A percentile compares a stretch with the other conserved stretches of the same genome.
phyloP scores from a whole-genome alignment of 768 basidiomycete genomes.

The Collybiopsis confluens region DNA sequence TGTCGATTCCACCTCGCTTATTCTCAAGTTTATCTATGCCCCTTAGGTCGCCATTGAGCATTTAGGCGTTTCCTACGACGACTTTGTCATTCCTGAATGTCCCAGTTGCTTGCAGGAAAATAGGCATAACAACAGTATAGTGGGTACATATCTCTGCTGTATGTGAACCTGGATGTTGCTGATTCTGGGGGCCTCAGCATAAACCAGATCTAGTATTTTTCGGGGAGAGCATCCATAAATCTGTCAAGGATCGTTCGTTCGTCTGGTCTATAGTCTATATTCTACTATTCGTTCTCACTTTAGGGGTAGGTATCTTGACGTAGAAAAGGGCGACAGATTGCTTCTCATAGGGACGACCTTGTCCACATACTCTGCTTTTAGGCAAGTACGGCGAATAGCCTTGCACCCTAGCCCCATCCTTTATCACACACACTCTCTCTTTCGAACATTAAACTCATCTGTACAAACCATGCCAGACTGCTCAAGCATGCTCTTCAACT shows the following conservation, averaged over 20 bases:
- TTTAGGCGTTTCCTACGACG: slow-evolving; percentile 64
- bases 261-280: slow-evolving; percentile 19
- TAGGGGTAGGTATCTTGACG: slow-evolving; percentile 43
- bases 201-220: slow-evolving; percentile 88
- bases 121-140: slow-evolving; percentile 55
- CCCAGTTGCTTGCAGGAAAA: slow-evolving; percentile 58
- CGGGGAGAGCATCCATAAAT: slow-evolving; percentile 76
- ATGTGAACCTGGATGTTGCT: not conserved
- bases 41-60: slow-evolving; percentile 71
- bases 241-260: slow-evolving; percentile 70
- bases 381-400: no score
- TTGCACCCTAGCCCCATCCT: no score
- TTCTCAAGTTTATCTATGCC: no score
- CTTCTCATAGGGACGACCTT: slow-evolving; percentile 87
- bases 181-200: slow-evolving; percentile 35
- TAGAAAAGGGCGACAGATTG: slow-evolving; percentile 61
- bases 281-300: not conserved
- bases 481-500: slow-evolving; percentile 75
- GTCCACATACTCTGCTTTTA: slow-evolving; percentile 90
- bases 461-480: slow-evolving; percentile 61
- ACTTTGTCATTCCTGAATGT: slow-evolving; percentile 80
- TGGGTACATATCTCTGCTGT: slow-evolving; percentile 25
- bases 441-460: no score
- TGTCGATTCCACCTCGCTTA: no score
- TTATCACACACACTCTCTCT: no score